These are phyloP conservation scores for Volvox carteri DNA, from an alignment of 163 green algal species.

Conservation along the genomic window DNA sequence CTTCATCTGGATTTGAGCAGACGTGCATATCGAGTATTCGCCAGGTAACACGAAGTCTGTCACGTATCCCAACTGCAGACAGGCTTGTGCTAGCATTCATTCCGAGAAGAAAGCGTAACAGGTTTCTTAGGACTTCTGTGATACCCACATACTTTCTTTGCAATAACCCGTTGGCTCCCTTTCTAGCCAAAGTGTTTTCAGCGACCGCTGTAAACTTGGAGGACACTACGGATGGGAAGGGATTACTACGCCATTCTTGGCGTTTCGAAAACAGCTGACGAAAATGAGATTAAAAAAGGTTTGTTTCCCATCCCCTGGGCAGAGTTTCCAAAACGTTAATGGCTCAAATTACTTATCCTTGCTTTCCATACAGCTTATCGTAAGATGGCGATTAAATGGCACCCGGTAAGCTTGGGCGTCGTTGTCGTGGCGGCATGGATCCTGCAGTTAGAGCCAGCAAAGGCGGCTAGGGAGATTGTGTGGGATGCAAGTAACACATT, in stretches of 20 bases:
- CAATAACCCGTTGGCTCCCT: too few relatives aligned
- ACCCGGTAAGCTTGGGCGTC: constrained; percentile 70
- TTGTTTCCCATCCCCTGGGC: neutral
- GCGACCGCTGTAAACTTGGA: neutral
- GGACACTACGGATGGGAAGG: constrained; percentile 59
- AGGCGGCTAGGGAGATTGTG: neutral
- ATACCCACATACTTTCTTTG: too few relatives aligned
- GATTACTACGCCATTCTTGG: constrained; percentile 92
- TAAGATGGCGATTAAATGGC: constrained; percentile 90
- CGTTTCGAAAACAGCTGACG: constrained; percentile 80
- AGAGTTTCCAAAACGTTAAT: neutral
- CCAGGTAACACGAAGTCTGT: too few relatives aligned
- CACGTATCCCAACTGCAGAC: too few relatives aligned
- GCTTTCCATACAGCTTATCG: constrained; percentile 75
- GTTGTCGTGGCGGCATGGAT: neutral
- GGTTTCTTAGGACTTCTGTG: too few relatives aligned
- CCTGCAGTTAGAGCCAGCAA: neutral
- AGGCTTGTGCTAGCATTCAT: too few relatives aligned
- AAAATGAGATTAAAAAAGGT: constrained; percentile 91
- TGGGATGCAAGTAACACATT: too few relatives aligned
- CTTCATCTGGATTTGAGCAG: too few relatives aligned
- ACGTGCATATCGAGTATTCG: too few relatives aligned
- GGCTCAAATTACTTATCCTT: neutral
- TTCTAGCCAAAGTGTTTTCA: neutral
- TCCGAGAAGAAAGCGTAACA: too few relatives aligned